phyloP scores from a whole-genome alignment of 164 flowering plant species.

The Nymphaea thermarum region DNA sequence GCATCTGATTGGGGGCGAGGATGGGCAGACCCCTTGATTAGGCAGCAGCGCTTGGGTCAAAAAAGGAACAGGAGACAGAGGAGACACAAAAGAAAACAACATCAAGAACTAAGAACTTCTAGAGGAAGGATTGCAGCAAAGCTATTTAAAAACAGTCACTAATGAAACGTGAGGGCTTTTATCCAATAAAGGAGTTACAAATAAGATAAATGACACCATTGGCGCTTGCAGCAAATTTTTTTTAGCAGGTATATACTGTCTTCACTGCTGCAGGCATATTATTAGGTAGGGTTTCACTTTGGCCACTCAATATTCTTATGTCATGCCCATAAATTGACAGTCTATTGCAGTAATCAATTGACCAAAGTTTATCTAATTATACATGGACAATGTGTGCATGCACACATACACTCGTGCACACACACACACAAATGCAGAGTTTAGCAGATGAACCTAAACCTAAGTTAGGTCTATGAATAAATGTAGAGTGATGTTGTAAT shows the following conservation, averaged over 20 bases:
- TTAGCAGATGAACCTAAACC: too few species aligned
- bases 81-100: slow-evolving; percentile 10
- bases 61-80: slow-evolving; percentile 3
- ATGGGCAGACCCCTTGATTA: slow-evolving; percentile 95
- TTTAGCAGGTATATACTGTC: not conserved
- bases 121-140: slow-evolving; percentile 54
- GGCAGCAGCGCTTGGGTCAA: slow-evolving; percentile 44
- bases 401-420: not conserved
- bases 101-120: slow-evolving; percentile 23
- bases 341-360: too few species aligned
- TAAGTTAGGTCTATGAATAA: too few species aligned
- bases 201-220: not conserved
- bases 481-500: too few species aligned
- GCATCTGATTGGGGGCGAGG: slow-evolving; percentile 86
- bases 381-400: not conserved
- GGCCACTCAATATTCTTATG: too few species aligned
- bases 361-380: too few species aligned
- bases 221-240: not conserved
- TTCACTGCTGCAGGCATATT: not conserved
- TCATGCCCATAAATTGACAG: too few species aligned
- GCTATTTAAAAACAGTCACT: slow-evolving; percentile 20
- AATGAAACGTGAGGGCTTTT: not conserved
- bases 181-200: not conserved
- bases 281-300: too few species aligned
- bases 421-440: not conserved